Percentiles rank a stretch among this genome's conserved stretches.
Conservation (phyloP, 2,329 filamentous ascomycete species). For the Fusarium metavorans region DNA sequence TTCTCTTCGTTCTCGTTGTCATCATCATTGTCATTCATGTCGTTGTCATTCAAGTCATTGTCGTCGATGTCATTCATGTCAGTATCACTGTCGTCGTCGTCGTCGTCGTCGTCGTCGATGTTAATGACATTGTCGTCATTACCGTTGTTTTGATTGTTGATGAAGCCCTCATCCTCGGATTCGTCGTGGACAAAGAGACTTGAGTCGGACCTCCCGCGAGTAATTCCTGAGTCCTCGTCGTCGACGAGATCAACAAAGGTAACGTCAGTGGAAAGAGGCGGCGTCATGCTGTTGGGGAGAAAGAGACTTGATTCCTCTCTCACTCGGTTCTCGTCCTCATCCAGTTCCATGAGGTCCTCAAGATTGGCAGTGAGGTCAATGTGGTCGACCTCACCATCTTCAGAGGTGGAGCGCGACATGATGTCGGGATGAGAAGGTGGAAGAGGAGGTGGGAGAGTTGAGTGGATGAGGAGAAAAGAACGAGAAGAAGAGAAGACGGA, state of each 20-base stretch:
- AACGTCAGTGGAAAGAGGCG: background rate
- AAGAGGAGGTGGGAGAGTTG: background rate
- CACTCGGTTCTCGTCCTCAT: background rate
- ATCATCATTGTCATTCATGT: background rate
- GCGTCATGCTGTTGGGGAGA: background rate
- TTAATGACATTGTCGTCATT: background rate
- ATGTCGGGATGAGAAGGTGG: background rate
- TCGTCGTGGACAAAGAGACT: background rate
- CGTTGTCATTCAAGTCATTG: background rate
- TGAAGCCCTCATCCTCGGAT: background rate
- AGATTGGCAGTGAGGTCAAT: slow-evolving; percentile 15
- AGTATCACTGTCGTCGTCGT: no score
- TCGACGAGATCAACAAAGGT: background rate
- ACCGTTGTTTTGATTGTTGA: no score
- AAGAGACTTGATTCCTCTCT: background rate
- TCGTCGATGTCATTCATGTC: background rate
- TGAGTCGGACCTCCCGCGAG: background rate
- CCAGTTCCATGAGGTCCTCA: background rate
- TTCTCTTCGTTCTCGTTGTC: no score
- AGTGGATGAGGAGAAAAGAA: no score
- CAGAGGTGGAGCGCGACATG: slow-evolving; percentile 21
- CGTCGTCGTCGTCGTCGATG: background rate
- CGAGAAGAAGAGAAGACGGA: background rate
- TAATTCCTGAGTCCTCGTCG: background rate
- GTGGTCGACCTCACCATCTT: background rate